Evolutionary conservation across 2,329 filamentous ascomycete genomes (phyloP).

Genomic region (Arthrobotrys conoides): DNA sequence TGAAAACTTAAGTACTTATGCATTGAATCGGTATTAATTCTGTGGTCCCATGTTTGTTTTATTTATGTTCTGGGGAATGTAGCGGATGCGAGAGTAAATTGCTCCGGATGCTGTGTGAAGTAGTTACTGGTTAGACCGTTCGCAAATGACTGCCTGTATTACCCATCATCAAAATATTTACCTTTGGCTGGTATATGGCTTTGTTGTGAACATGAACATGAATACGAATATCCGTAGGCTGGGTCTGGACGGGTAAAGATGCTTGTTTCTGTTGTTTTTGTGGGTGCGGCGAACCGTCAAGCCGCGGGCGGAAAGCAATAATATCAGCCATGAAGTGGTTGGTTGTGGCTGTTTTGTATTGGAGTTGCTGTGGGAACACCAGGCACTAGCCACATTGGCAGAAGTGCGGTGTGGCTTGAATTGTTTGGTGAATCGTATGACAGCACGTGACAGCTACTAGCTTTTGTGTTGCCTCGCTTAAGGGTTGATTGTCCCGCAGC

Average conservation of each 20-base stretch:
- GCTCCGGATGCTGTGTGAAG: background rate
- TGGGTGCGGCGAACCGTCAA: conserved; percentile 15
- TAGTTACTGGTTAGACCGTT: background rate
- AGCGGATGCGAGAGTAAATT: conserved; percentile 14
- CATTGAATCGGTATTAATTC: too few relatives aligned
- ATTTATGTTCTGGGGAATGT: background rate
- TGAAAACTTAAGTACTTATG: background rate
- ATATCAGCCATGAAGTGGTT: background rate
- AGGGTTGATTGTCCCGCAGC: background rate
- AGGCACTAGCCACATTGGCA: conserved; percentile 21
- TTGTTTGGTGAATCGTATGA: background rate
- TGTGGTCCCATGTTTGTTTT: too few relatives aligned
- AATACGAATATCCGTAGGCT: conserved; percentile 8
- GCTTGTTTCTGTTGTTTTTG: conserved; percentile 37
- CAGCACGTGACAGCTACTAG: background rate
- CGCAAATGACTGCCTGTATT: conserved; percentile 1
- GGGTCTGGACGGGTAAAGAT: conserved; percentile 33
- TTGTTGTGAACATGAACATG: too few relatives aligned
- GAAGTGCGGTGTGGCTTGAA: conserved; percentile 4
- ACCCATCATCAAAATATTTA: background rate
- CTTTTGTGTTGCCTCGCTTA: conserved; percentile 11
- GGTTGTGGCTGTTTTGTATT: conserved; percentile 17
- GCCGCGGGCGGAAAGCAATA: conserved; percentile 17
- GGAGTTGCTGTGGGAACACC: conserved; percentile 45
- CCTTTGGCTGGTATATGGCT: background rate